phyloP scores from a whole-genome alignment of 768 basidiomycete species.

The Russula olivacea region DNA sequence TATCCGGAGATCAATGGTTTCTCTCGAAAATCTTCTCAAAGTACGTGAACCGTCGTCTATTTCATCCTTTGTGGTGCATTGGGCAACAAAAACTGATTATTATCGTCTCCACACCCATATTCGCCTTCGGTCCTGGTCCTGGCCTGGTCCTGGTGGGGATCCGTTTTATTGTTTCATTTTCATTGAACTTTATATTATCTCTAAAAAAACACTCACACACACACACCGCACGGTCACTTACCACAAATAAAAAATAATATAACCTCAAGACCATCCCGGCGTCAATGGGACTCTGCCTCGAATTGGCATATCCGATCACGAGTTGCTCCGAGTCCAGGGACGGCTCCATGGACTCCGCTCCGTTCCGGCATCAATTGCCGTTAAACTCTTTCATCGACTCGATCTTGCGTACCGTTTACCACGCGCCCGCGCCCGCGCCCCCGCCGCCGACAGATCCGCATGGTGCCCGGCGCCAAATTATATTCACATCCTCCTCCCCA shows the following conservation, averaged over 20 bases:
- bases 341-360: conserved; percentile 40
- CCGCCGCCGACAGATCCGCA: conserved; percentile 32
- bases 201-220: neutral
- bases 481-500: conserved; percentile 91
- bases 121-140: conserved; percentile 4
- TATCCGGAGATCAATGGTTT: conserved; percentile 53
- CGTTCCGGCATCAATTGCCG: conserved; percentile 51
- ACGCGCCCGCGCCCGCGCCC: conserved; percentile 47
- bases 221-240: neutral
- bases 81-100: conserved; percentile 11
- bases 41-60: conserved; percentile 35
- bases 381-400: conserved; percentile 81
- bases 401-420: conserved; percentile 78
- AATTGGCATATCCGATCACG: conserved; percentile 69
- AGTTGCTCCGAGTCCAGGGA: conserved; percentile 24
- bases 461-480: conserved; percentile 63
- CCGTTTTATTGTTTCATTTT: conserved; percentile 11
- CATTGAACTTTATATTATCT: conserved; percentile 20
- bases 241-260: neutral
- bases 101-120: neutral
- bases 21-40: conserved; percentile 70
- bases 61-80: conserved; percentile 1
- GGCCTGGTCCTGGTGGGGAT: neutral
- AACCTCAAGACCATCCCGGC: conserved; percentile 48
- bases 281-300: conserved; percentile 70